These are phyloP conservation scores for Ustilago bromivora DNA, from an alignment of 1,284 basidiomycete species.

Conservation along the genomic window DNA sequence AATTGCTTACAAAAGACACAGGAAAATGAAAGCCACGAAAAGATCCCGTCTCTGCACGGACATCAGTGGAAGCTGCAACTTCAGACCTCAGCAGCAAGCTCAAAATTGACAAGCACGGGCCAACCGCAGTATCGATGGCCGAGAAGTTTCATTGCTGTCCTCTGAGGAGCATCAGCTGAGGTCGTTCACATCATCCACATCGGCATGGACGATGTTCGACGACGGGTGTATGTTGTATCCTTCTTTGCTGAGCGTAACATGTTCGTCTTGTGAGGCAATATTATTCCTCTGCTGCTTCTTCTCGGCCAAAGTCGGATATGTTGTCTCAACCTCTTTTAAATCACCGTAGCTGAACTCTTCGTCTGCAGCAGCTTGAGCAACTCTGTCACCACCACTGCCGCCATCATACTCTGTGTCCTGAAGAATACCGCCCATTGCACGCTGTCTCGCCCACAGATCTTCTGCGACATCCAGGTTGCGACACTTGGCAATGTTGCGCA, in stretches of 20 bases:
- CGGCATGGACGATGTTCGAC: slow-evolving; percentile 12
- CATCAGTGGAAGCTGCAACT: neutral
- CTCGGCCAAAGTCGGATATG: neutral
- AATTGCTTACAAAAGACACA: neutral
- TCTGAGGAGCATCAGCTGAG: slow-evolving; percentile 11
- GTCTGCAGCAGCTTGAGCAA: neutral
- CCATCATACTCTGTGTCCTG: slow-evolving; percentile 43
- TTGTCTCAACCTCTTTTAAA: slow-evolving; percentile 14
- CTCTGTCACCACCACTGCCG: slow-evolving; percentile 10
- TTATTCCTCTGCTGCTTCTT: slow-evolving; percentile 3
- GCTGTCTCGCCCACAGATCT: slow-evolving; percentile 49
- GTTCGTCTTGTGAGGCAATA: neutral
- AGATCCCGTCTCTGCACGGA: neutral
- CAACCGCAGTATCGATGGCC: no score
- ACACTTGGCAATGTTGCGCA: slow-evolving; percentile 51
- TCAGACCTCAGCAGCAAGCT: neutral
- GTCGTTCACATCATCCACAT: slow-evolving; percentile 20
- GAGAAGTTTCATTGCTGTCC: neutral
- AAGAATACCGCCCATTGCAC: slow-evolving; percentile 54
- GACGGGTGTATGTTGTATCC: slow-evolving; percentile 19
- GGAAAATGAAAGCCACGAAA: neutral
- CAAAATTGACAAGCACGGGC: neutral
- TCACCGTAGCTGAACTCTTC: slow-evolving; percentile 18
- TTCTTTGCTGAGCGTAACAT: slow-evolving; percentile 13
- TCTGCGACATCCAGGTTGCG: slow-evolving; percentile 56